Percentiles rank a stretch among this genome's conserved stretches.
These are phyloP conservation scores for Gypsophila paniculata DNA, from an alignment of 179 eudicot genomes.

Conservation along the genomic window DNA sequence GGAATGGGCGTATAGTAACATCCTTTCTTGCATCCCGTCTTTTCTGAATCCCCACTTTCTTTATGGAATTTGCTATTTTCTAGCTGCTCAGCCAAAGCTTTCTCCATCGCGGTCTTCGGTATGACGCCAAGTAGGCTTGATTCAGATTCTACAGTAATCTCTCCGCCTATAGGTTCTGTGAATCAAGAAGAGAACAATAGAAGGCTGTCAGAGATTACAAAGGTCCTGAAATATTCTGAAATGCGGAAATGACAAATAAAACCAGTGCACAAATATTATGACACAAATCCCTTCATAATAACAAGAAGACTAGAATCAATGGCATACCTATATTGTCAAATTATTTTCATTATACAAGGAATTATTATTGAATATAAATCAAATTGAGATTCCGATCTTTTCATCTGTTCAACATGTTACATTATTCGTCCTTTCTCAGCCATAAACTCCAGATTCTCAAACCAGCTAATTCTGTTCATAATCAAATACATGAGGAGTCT, in stretches of 20 bases:
- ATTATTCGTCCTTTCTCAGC: neutral
- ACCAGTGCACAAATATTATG: neutral
- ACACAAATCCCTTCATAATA: neutral
- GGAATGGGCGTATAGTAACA: constrained; percentile 83
- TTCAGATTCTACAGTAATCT: constrained; percentile 68
- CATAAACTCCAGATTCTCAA: neutral
- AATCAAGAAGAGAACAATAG: constrained; percentile 18
- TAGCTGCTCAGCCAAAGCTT: constrained; percentile 66
- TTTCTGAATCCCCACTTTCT: constrained; percentile 37
- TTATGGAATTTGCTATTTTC: constrained; percentile 43
- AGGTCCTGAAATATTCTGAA: neutral
- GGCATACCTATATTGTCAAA: no score
- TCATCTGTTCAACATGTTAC: neutral
- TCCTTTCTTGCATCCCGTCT: constrained; percentile 31
- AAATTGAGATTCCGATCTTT: neutral
- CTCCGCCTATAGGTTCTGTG: constrained; percentile 88
- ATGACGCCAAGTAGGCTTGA: constrained; percentile 42
- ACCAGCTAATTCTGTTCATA: neutral
- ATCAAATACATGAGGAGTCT: neutral
- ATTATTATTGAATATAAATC: neutral
- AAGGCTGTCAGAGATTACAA: constrained; percentile 4
- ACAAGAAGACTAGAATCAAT: neutral
- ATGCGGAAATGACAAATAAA: neutral
- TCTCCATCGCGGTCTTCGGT: constrained; percentile 61
- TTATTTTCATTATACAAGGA: neutral